phyloP scores from a whole-genome alignment of 371 early-diverging fungal species.

The Mortierella sp. region DNA sequence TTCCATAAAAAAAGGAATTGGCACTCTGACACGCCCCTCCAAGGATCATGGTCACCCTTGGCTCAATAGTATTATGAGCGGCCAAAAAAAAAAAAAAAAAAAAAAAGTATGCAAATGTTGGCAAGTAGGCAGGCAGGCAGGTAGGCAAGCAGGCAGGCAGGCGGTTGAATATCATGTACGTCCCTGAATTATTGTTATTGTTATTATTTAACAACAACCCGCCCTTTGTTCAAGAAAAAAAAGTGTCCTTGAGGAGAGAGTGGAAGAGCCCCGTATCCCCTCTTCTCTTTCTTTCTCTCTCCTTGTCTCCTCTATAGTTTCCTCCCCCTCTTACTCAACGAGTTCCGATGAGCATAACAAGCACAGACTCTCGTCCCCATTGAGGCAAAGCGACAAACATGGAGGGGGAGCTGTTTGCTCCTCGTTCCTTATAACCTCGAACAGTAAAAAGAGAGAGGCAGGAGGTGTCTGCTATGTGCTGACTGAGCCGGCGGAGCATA shows the following conservation, averaged over 20 bases:
- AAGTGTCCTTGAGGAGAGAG: constrained; percentile 7
- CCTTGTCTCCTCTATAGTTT: constrained; percentile 3
- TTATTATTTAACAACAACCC: not conserved
- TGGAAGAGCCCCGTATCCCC: no score
- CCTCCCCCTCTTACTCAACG: constrained; percentile 1
- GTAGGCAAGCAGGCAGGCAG: no score
- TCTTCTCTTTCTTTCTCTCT: not conserved
- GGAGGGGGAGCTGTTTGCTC: not conserved
- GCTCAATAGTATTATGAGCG: not conserved
- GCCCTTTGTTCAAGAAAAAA: no score
- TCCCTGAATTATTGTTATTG: not conserved
- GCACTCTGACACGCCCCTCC: no score
- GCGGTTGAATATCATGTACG: not conserved
- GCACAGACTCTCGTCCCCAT: not conserved
- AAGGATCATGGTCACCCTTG: not conserved
- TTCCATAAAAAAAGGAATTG: no score
- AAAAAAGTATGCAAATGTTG: no score
- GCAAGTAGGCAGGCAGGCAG: no score
- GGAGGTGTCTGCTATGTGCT: not conserved
- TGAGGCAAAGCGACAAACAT: no score
- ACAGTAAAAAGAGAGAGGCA: not conserved
- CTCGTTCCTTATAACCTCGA: not conserved
- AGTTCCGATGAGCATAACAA: not conserved
- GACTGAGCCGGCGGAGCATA: not conserved
- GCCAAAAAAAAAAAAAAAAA: not conserved